These are phyloP conservation scores for peach (Prunus persica) DNA, from an alignment of 306 rosid species.

Conservation along the genomic window DNA sequence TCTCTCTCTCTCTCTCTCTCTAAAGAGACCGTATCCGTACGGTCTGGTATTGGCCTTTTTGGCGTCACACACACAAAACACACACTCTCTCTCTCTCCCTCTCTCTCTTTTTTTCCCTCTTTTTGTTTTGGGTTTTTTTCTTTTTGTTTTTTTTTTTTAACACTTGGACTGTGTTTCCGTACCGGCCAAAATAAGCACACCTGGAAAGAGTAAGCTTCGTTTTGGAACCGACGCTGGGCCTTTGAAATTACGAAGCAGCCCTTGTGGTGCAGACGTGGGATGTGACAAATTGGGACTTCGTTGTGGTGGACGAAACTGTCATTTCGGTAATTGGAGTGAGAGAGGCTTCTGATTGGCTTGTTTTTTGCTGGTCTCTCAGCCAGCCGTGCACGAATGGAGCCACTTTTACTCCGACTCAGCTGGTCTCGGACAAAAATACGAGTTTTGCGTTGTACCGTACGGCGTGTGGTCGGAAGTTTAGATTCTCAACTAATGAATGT, in stretches of 20 bases:
- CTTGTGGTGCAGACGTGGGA: neutral
- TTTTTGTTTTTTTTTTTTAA: neutral
- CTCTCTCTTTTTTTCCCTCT: neutral
- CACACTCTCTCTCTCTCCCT: neutral
- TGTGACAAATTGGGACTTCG: neutral
- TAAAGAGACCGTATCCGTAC: slow-evolving; percentile 30
- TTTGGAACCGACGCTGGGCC: slow-evolving; percentile 37
- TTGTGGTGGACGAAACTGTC: slow-evolving; percentile 18
- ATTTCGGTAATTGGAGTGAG: slow-evolving; percentile 2
- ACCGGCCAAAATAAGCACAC: slow-evolving; percentile 46
- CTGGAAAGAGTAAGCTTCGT: slow-evolving; percentile 11
- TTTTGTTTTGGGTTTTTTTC: neutral
- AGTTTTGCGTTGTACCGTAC: no score
- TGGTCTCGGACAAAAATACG: no score
- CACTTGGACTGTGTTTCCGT: slow-evolving; percentile 2
- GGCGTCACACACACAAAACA: slow-evolving; percentile 10
- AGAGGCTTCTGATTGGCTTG: neutral
- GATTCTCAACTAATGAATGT: no score
- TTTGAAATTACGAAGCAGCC: slow-evolving; percentile 17
- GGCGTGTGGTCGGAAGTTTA: no score
- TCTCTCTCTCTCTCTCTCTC: slow-evolving; percentile 13
- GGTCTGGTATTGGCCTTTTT: slow-evolving; percentile 37
- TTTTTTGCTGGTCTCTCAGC: neutral
- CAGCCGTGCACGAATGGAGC: neutral
- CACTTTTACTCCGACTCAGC: no score